Percentiles rank a stretch among this genome's conserved stretches.
Conservation (phyloP, 176 grass and related monocot species). For the Oryza australiensis region DNA sequence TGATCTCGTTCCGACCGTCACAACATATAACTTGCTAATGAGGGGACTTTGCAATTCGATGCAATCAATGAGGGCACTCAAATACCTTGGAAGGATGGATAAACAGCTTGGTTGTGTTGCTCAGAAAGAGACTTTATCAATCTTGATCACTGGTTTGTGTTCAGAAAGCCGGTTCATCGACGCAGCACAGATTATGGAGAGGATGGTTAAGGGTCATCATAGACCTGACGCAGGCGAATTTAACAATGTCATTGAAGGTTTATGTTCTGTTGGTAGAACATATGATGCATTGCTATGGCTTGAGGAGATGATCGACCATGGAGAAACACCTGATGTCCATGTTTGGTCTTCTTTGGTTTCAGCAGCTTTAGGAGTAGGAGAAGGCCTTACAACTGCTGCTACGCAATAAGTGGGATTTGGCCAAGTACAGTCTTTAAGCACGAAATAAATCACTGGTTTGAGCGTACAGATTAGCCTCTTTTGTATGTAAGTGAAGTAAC, state of each 20-base stretch:
- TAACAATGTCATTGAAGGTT: constrained; percentile 51
- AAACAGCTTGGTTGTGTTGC: constrained; percentile 54
- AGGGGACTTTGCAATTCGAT: constrained; percentile 59
- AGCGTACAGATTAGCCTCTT: neutral
- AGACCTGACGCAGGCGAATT: constrained; percentile 49
- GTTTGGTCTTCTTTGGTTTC: constrained; percentile 64
- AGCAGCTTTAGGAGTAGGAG: constrained; percentile 24
- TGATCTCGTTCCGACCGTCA: constrained; percentile 53
- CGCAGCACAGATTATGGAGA: constrained; percentile 62
- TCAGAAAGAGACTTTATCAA: constrained; percentile 62
- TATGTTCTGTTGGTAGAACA: constrained; percentile 54
- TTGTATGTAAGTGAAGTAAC: neutral
- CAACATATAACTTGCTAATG: constrained; percentile 72
- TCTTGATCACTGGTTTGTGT: constrained; percentile 63
- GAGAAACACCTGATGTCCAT: constrained; percentile 44
- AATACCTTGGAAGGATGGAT: constrained; percentile 64
- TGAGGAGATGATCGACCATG: constrained; percentile 82
- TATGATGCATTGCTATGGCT: constrained; percentile 84
- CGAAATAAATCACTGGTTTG: neutral
- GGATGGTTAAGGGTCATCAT: constrained; percentile 64
- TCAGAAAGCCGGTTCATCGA: constrained; percentile 46
- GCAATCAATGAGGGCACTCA: constrained; percentile 63
- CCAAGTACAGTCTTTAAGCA: constrained; percentile 4
- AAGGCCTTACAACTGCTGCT: neutral
- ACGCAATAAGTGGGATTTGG: neutral